Base-by-base conservation (phyloP, 2,329 filamentous ascomycete species). In the Macroventuria anomochaeta region DNA sequence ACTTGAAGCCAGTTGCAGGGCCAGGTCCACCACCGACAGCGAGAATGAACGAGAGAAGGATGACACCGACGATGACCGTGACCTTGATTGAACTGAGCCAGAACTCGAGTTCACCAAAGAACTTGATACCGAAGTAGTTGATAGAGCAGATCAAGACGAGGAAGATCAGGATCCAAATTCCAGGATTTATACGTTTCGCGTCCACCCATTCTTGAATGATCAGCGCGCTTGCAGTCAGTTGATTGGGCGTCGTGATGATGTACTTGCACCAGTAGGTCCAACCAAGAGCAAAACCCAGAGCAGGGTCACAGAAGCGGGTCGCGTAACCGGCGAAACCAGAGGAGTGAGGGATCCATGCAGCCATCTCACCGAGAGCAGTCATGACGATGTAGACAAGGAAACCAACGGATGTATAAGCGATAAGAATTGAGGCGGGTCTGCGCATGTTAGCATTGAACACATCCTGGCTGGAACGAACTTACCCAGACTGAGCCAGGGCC, bases 311-410 rank as follows among this genome's bases (percentile, higher is more conserved):
- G 77, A 91, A 95, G 40, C 90, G 83, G 55, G 86, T 83, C 20
- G 90, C 89, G 69, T 93, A 95, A 66, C 89, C 89, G 56, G 89
- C 89, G 75, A 95, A 96, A 63, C 90, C 90, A 70, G 88, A 85
- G 48, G 85, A 84, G 65, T 92, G 81, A 43, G 90, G 90, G 28
- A 95, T 75, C 88, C 89, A 95, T 46, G 90, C 84, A 7, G 90
- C 89, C 89, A 95, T 95, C 75, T 93, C 90, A 58, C 90, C 90
- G 3, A 95, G 84, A 51, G 85, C 87, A 53, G 86, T 87, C 89
- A 95, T 92, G 63, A 95, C 90, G 34, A 91, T 77, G 74, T 87
- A 95, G 61, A 93, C 90, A 55, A 95, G 75, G 39, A 88, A 75
- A 61, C 88, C 88, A 61, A 90, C 83, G 57, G 88, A 72, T 31